phyloP scores from a whole-genome alignment of 768 basidiomycete species.

The Phanerochaete carnosa region DNA sequence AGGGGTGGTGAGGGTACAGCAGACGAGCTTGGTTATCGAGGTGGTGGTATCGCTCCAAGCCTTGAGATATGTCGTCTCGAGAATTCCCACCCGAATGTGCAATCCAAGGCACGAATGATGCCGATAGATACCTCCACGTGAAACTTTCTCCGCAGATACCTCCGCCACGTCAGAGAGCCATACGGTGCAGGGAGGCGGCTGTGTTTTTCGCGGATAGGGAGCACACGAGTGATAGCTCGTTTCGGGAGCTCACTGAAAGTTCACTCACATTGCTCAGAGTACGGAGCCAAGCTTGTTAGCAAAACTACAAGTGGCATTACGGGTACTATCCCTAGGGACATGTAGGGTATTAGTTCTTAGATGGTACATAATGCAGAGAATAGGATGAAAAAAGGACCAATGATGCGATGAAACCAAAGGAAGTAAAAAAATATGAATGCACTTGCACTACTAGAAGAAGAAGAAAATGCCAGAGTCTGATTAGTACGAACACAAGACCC shows the following conservation, averaged over 20 bases:
- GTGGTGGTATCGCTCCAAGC: slow-evolving; percentile 6
- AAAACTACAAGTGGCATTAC: slow-evolving; percentile 9
- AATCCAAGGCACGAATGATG: slow-evolving; percentile 2
- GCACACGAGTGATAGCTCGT: not conserved
- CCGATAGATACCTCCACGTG: not conserved
- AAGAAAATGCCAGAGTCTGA: slow-evolving; percentile 14
- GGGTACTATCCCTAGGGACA: slow-evolving; percentile 12
- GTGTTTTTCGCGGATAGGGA: no score
- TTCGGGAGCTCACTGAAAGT: not conserved
- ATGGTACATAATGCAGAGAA: slow-evolving; percentile 14
- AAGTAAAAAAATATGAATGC: slow-evolving; percentile 2
- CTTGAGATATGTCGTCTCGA: not conserved
- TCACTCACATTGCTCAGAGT: not conserved
- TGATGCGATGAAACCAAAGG: slow-evolving; percentile 4
- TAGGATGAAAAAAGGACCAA: slow-evolving; percentile 5
- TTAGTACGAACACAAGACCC: slow-evolving; percentile 17
- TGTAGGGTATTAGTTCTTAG: slow-evolving; percentile 14
- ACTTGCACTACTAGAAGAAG: slow-evolving; percentile 11
- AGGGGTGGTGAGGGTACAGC: not conserved
- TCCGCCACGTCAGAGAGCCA: slow-evolving; percentile 1
- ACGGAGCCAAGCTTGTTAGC: not conserved
- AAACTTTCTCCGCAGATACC: not conserved
- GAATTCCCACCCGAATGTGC: not conserved
- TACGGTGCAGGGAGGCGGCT: not conserved
- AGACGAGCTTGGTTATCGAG: not conserved